A percentile compares a stretch with the other conserved stretches of the same genome.
Evolutionary conservation across 352 stramenopile species (phyloP).

Genomic region (Achlya hypogyna): DNA sequence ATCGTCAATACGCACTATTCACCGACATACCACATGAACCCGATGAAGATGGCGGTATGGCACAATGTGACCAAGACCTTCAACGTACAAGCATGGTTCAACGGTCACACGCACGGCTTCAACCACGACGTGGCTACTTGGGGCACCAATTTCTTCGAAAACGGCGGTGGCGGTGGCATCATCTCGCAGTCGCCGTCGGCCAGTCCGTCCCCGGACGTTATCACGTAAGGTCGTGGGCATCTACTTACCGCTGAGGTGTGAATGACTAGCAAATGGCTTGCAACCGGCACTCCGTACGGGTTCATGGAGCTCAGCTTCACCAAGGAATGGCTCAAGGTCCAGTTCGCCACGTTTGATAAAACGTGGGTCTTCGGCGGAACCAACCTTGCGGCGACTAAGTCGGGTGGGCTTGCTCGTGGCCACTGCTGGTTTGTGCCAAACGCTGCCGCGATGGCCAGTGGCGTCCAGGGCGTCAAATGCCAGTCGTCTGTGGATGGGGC

Average conservation of each 20-base stretch:
- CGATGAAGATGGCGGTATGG: constrained; percentile 81
- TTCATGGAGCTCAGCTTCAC: constrained; percentile 55
- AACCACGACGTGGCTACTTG: constrained; percentile 80
- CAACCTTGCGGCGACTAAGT: constrained; percentile 32
- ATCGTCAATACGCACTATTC: constrained; percentile 86
- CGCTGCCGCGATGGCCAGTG: background rate
- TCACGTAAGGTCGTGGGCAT: background rate
- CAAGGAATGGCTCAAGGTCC: constrained; percentile 57
- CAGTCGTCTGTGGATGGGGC: constrained; percentile 2
- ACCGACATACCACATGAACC: constrained; percentile 80
- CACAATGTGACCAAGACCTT: constrained; percentile 71
- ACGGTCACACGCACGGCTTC: constrained; percentile 80
- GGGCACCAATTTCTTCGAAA: constrained; percentile 82
- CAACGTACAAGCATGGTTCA: constrained; percentile 69
- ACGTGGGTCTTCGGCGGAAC: constrained; percentile 51
- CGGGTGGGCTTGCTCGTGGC: constrained; percentile 46
- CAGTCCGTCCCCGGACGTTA: background rate
- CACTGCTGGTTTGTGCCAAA: constrained; percentile 74
- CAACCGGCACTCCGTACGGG: constrained; percentile 53
- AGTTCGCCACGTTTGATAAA: constrained; percentile 60
- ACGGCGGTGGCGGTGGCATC: constrained; percentile 71
- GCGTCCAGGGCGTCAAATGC: background rate
- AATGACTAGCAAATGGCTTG: constrained; percentile 38
- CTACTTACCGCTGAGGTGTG: background rate
- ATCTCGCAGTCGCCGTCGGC: too few relatives aligned